Base-by-base conservation (phyloP, 345 rosid species). In the Carallia pectinifolia region DNA sequence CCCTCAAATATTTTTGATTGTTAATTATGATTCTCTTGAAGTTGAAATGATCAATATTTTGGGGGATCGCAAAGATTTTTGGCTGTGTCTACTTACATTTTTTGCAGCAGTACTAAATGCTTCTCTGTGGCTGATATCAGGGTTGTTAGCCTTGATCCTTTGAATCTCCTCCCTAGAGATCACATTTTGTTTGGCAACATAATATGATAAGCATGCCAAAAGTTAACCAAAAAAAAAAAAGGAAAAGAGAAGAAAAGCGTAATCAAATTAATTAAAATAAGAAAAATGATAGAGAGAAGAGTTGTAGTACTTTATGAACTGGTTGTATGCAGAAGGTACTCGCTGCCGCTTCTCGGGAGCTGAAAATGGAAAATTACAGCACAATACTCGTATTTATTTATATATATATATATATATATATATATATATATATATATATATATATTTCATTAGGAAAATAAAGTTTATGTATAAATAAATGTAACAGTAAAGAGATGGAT, bases 331-430 rank as follows among this genome's bases (percentile, higher is more conserved):
- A 74, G 98, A 94, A 77, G 97, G 97, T 52, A 94, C 93, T 74
- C 98, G 92, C 87, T 88, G 98, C 86, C 97, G 81, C 89, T 94
- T 94, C 92, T 89, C 98, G 66, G 93, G 89, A 84, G 97, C 98
- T 94, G 94, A 76, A 79, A 75, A 54, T 23, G 65, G 33, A 58
- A 60, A 83, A 71, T 27, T 66, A 71, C 75, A 61, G 23, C 71
- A 60, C 79, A 56, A 27, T 56, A 27, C 34, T 23, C 60, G 29
- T 27, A 56, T 10, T 56, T 56, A 30, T 30, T 8, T 23, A 56
- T 12, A 1, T 5, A 44, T 12, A 10, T 44, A 44, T 12, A 12
- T 33, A 33, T 33, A 33, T 33, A 33, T 0, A 33, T 33, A 33
- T 33, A 33, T 33, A 33, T 44, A 2, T 44, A 10, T 44, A 44